These are phyloP conservation scores for Artemisia tridentata DNA, from an alignment of 129 eudicot species.

Conservation along the genomic window DNA sequence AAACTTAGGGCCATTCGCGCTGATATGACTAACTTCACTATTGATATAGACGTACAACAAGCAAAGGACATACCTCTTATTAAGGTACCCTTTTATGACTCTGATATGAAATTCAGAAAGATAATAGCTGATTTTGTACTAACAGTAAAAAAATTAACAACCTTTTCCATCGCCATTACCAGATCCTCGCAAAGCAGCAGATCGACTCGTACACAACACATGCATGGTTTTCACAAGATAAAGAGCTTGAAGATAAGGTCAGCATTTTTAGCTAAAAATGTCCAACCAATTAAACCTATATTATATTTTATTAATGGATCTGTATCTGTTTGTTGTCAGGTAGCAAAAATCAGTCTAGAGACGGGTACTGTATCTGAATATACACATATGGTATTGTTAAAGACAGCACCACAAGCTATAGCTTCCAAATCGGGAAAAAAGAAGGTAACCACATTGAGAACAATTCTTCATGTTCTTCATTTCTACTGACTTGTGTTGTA, in stretches of 20 bases:
- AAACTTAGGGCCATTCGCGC: slow-evolving; percentile 53
- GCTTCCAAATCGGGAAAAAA: slow-evolving; percentile 24
- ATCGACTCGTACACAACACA: slow-evolving; percentile 68
- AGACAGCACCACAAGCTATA: slow-evolving; percentile 42
- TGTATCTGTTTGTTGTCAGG: slow-evolving; percentile 35
- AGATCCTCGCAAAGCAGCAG: slow-evolving; percentile 55
- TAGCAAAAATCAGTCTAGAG: slow-evolving; percentile 55
- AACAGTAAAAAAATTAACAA: background rate
- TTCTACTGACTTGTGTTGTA: background rate
- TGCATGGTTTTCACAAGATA: slow-evolving; percentile 66
- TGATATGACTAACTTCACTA: slow-evolving; percentile 53
- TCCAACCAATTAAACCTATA: background rate
- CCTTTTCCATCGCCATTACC: background rate
- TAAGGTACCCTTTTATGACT: slow-evolving; percentile 40
- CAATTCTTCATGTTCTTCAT: background rate
- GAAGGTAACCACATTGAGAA: slow-evolving; percentile 32
- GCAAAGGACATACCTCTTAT: slow-evolving; percentile 68
- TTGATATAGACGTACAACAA: slow-evolving; percentile 57
- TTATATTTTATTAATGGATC: background rate
- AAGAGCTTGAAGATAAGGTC: slow-evolving; percentile 71
- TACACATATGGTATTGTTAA: slow-evolving; percentile 61
- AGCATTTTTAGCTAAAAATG: background rate
- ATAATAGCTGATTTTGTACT: background rate
- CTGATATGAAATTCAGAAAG: background rate
- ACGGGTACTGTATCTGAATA: slow-evolving; percentile 56